phyloP scores from a whole-genome alignment of 768 basidiomycete species.

The Lentinula sp. region DNA sequence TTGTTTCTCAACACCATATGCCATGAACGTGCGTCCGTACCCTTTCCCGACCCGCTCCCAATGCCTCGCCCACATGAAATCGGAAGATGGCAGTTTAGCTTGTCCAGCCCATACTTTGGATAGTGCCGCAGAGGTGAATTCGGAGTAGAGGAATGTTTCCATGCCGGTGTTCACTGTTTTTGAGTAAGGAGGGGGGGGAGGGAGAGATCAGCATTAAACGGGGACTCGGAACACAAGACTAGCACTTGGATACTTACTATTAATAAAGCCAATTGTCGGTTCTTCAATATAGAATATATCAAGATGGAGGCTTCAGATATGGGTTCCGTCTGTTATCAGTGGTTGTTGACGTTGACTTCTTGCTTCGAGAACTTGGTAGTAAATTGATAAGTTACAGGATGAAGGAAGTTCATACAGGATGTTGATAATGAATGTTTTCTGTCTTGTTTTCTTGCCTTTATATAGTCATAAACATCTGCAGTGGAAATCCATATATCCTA shows the following conservation, averaged over 20 bases:
- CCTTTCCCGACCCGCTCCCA: constrained; percentile 19
- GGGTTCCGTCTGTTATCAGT: constrained; percentile 34
- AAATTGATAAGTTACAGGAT: too few species aligned
- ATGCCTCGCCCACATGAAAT: constrained; percentile 27
- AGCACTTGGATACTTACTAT: constrained; percentile 15
- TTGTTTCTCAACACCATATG: constrained; percentile 23
- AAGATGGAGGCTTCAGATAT: constrained; percentile 31
- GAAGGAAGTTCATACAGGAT: too few species aligned
- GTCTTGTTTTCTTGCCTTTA: too few species aligned
- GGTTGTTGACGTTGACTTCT: constrained; percentile 18
- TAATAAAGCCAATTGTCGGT: constrained; percentile 34
- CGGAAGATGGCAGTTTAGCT: constrained; percentile 25
- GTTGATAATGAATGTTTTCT: too few species aligned
- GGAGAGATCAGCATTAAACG: too few species aligned
- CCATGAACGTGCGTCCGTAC: constrained; percentile 30
- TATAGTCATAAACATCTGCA: too few species aligned
- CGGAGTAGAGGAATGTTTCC: constrained; percentile 31
- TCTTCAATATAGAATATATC: constrained; percentile 39
- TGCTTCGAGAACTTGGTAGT: too few species aligned
- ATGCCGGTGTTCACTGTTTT: constrained; percentile 31
- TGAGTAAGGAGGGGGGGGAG: too few species aligned
- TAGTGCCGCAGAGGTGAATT: constrained; percentile 28
- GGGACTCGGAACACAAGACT: not conserved
- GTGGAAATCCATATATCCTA: too few species aligned
- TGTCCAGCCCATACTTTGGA: constrained; percentile 31